phyloP scores from a whole-genome alignment of 169 alveolate species.

The Amoebophrya sp. region DNA sequence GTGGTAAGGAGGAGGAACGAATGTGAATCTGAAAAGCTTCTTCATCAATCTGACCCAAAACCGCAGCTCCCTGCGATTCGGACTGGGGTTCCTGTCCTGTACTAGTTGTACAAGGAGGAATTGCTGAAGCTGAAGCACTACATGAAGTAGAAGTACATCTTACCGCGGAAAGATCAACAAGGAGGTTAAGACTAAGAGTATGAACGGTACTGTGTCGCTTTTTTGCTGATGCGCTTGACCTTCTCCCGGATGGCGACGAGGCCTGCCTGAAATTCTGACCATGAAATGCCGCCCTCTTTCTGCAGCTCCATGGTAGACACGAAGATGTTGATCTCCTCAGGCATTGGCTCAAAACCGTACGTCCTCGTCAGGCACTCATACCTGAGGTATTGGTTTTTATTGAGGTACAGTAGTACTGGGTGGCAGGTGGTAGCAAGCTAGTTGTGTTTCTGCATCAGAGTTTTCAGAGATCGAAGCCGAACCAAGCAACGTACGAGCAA shows the following conservation, averaged over 20 bases:
- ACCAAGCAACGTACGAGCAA: too few species aligned
- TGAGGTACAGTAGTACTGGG: too few species aligned
- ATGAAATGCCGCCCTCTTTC: not conserved
- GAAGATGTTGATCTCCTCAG: not conserved
- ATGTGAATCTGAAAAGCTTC: too few species aligned
- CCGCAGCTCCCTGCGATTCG: too few species aligned
- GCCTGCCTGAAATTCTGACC: not conserved
- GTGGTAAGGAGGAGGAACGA: too few species aligned
- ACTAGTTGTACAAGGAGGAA: not conserved
- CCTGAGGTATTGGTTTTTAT: not conserved
- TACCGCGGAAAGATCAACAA: not conserved
- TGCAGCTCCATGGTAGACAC: not conserved
- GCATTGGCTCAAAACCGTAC: not conserved
- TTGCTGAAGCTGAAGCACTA: not conserved
- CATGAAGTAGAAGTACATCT: too few species aligned
- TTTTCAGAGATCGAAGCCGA: too few species aligned
- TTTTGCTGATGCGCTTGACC: not conserved
- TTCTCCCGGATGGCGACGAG: not conserved
- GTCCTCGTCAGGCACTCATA: not conserved
- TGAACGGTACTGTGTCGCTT: slow-evolving; percentile 2
- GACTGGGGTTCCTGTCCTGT: too few species aligned
- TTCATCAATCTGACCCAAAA: too few species aligned
- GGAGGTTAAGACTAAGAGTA: too few species aligned
- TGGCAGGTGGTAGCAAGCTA: too few species aligned
- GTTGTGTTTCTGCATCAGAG: too few species aligned